These are phyloP conservation scores for Ascochyta lentis DNA, from an alignment of 2,329 filamentous ascomycete genomes.

Conservation along the genomic window DNA sequence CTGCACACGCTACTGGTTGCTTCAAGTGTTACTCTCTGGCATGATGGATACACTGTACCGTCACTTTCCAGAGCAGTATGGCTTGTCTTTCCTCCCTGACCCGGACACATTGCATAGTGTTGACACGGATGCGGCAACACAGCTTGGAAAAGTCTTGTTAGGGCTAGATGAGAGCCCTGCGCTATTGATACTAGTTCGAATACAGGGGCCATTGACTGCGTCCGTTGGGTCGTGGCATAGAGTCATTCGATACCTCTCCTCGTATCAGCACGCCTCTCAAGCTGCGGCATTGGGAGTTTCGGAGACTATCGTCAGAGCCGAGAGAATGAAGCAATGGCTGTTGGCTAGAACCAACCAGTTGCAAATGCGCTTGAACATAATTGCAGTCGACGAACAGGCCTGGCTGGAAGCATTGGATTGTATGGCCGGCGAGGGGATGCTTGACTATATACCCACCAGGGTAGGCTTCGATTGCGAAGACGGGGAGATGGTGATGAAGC, in stretches of 20 bases:
- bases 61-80: not conserved
- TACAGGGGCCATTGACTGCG: not conserved
- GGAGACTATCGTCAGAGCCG: not conserved
- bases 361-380: not conserved
- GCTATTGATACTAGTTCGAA: not conserved
- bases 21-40: constrained; percentile 4
- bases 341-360: not conserved
- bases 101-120: not conserved
- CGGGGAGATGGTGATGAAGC: constrained; percentile 7
- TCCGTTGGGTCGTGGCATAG: constrained; percentile 6
- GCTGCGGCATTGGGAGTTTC: too few relatives aligned
- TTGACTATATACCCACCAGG: constrained; percentile 9
- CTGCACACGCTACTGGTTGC: constrained; percentile 7
- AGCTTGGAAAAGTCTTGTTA: not conserved
- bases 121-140: not conserved
- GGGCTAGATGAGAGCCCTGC: not conserved
- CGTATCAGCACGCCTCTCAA: not conserved
- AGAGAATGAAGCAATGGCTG: not conserved
- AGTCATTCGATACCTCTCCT: not conserved
- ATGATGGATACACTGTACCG: constrained; percentile 4
- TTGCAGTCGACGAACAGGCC: constrained; percentile 3
- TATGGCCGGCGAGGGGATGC: constrained; percentile 10
- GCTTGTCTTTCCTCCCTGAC: not conserved
- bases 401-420: constrained; percentile 12
- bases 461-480: constrained; percentile 5